Evolutionary conservation across 2,329 filamentous ascomycete genomes (phyloP).

Genomic region (Rhinocladiella similis): DNA sequence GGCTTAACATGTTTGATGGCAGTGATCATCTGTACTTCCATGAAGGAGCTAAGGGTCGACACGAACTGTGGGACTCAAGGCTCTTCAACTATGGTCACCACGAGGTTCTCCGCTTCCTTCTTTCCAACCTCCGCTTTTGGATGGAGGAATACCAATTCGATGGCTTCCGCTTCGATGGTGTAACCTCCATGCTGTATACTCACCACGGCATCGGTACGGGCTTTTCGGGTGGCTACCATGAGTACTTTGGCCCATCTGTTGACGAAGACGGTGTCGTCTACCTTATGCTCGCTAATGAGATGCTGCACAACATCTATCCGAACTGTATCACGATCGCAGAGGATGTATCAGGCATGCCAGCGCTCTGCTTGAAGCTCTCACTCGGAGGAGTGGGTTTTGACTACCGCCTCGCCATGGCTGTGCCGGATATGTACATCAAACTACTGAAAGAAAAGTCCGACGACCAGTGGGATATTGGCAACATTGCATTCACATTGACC

Average conservation of each 20-base stretch:
- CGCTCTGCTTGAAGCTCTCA: constrained; percentile 81
- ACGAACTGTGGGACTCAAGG: constrained; percentile 94
- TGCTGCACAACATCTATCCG: constrained; percentile 89
- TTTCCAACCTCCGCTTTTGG: constrained; percentile 97
- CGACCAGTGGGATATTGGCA: constrained; percentile 85
- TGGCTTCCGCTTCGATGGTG: constrained; percentile 95
- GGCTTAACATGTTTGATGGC: constrained; percentile 93
- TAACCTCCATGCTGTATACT: constrained; percentile 95
- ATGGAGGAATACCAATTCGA: constrained; percentile 98
- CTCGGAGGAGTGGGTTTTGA: constrained; percentile 94
- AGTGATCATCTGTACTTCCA: constrained; percentile 97
- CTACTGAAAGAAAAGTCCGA: constrained; percentile 92
- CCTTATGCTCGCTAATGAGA: constrained; percentile 92
- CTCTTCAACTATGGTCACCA: constrained; percentile 96
- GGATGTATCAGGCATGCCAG: constrained; percentile 97
- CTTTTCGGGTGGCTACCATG: constrained; percentile 96
- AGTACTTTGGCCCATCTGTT: constrained; percentile 88
- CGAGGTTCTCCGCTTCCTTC: constrained; percentile 90
- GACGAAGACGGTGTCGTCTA: constrained; percentile 95
- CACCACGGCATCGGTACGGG: constrained; percentile 98
- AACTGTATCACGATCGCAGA: constrained; percentile 89
- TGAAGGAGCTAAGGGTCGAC: constrained; percentile 75
- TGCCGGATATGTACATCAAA: constrained; percentile 99
- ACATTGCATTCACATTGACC: constrained; percentile 81
- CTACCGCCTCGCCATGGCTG: constrained; percentile 94